phyloP scores from a whole-genome alignment of 2,329 filamentous ascomycete genomes.

The Peltaster fructicola region DNA sequence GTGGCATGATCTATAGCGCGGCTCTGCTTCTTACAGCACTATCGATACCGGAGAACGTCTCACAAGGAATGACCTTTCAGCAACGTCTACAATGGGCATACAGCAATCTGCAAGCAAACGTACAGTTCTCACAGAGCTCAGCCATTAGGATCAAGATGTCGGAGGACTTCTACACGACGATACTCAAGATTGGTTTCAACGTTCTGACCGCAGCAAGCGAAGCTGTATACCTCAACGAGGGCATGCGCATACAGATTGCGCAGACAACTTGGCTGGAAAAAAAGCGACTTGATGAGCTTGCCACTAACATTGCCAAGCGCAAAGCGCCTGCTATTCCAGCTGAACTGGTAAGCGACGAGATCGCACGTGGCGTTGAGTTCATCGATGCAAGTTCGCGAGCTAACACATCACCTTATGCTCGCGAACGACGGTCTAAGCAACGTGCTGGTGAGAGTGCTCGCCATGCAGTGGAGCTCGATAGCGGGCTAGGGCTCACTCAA shows the following conservation, averaged over 20 bases:
- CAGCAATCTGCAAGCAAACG: constrained; percentile 79
- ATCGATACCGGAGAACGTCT: constrained; percentile 38
- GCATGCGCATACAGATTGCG: constrained; percentile 53
- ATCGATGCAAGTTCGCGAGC: constrained; percentile 16
- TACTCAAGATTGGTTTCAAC: constrained; percentile 72
- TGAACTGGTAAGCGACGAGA: constrained; percentile 25
- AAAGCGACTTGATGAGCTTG: constrained; percentile 61
- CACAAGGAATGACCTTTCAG: constrained; percentile 27
- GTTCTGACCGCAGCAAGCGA: constrained; percentile 87
- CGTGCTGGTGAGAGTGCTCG: constrained; percentile 8
- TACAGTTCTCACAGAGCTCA: constrained; percentile 50
- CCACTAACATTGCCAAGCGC: constrained; percentile 28
- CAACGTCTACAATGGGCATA: constrained; percentile 56
- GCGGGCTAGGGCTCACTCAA: constrained; percentile 64
- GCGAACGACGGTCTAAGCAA: constrained; percentile 41
- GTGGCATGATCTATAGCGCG: constrained; percentile 57
- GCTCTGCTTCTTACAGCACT: constrained; percentile 62
- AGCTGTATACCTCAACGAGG: constrained; percentile 89
- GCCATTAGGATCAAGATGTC: constrained; percentile 62
- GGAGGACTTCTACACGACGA: constrained; percentile 89
- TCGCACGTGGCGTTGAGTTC: constrained; percentile 21
- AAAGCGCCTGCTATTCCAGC: constrained; percentile 21
- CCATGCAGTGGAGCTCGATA: constrained; percentile 20
- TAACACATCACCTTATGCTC: constrained; percentile 39
- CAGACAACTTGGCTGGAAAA: constrained; percentile 83